phyloP scores from a whole-genome alignment of 1,139 yeast genomes.

The Saccharomyces hybrid region DNA sequence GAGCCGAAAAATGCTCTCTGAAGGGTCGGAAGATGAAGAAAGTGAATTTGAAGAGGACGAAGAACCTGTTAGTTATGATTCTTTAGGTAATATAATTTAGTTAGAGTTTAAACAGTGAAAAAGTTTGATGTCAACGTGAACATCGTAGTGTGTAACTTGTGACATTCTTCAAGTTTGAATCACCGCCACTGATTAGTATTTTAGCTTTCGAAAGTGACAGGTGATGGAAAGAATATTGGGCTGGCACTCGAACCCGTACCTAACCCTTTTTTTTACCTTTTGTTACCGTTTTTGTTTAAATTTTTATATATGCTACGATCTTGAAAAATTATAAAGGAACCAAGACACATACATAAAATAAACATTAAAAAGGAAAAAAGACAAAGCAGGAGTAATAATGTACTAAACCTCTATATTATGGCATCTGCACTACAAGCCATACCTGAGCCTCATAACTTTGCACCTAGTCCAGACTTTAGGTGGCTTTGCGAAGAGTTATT shows the following conservation, averaged over 20 bases:
- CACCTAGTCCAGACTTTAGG: conserved; percentile 33
- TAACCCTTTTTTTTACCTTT: too few species aligned
- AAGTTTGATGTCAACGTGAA: too few species aligned
- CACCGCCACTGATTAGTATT: too few species aligned
- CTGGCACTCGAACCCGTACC: too few species aligned
- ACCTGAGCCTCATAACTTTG: conserved; percentile 19
- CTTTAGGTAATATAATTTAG: conserved; percentile 23
- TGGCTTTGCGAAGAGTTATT: conserved; percentile 33
- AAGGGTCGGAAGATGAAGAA: conserved; percentile 20
- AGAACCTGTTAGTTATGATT: conserved; percentile 12
- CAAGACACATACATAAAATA: too few species aligned
- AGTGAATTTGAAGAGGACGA: conserved; percentile 3
- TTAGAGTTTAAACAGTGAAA: not conserved
- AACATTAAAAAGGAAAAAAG: not conserved
- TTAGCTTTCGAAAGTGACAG: too few species aligned
- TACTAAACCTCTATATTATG: not conserved
- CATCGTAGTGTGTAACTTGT: not conserved
- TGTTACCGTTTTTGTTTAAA: too few species aligned
- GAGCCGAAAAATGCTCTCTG: conserved; percentile 14
- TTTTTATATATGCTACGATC: too few species aligned
- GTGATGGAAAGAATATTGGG: too few species aligned
- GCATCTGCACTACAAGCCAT: not conserved
- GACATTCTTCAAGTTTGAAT: too few species aligned
- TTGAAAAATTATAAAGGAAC: too few species aligned
- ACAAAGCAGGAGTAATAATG: not conserved